Evolutionary conservation across 2,329 filamentous ascomycete genomes (phyloP).

Genomic region (Pleoardoris graminearum): DNA sequence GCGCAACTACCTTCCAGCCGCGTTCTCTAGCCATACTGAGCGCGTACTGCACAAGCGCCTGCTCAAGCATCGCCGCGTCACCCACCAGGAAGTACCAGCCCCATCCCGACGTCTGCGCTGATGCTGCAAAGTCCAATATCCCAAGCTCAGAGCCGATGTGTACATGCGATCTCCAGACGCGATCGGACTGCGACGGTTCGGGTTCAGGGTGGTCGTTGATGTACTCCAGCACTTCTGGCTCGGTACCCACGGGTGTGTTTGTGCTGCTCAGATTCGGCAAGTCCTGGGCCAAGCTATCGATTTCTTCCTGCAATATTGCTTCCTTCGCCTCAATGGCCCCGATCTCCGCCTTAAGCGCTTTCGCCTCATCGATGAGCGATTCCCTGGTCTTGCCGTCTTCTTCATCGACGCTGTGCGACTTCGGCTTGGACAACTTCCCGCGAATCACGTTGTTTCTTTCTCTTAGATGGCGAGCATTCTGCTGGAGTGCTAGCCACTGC

Average conservation of each 20-base stretch:
- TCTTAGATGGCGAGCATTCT: conserved; percentile 62
- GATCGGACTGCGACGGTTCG: conserved; percentile 41
- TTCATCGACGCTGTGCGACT: conserved; percentile 36
- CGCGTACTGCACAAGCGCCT: conserved; percentile 87
- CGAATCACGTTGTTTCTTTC: conserved; percentile 69
- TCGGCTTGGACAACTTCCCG: conserved; percentile 53
- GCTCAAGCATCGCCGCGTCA: conserved; percentile 90
- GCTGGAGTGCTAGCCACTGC: conserved; percentile 56
- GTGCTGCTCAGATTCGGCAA: conserved; percentile 85
- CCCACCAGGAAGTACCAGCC: conserved; percentile 97
- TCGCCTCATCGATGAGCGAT: conserved; percentile 65
- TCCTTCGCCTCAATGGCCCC: conserved; percentile 64
- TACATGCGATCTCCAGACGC: conserved; percentile 73
- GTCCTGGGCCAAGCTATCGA: conserved; percentile 72
- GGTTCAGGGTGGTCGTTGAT: conserved; percentile 71
- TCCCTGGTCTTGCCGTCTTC: conserved; percentile 49
- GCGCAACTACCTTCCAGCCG: conserved; percentile 80
- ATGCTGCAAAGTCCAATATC: conserved; percentile 85
- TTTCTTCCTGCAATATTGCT: conserved; percentile 63
- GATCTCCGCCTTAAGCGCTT: conserved; percentile 65
- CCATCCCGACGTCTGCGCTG: conserved; percentile 85
- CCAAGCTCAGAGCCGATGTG: conserved; percentile 84
- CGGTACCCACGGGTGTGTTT: conserved; percentile 71
- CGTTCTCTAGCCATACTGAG: conserved; percentile 70
- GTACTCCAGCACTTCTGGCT: conserved; percentile 69